Percentiles rank a stretch among this genome's conserved stretches.
These are phyloP conservation scores for Yarrowia alimentaria DNA, from an alignment of 805 yeast genomes.

Conservation along the genomic window DNA sequence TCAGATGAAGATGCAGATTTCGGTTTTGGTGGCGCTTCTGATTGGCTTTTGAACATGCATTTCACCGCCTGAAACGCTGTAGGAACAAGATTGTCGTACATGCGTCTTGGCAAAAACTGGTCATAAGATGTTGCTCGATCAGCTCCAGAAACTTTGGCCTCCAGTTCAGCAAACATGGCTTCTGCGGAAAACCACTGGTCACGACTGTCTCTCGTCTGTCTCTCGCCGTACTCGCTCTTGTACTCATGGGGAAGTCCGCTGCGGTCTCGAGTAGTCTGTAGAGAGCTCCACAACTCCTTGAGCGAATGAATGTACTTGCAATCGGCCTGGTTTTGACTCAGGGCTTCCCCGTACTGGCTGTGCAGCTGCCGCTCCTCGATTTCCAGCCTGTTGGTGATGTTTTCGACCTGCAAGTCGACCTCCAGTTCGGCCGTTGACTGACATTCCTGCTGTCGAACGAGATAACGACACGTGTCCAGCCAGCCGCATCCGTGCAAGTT, in stretches of 20 bases:
- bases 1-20: no score
- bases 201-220: neutral
- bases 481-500: conserved; percentile 84
- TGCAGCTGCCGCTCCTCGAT: no score
- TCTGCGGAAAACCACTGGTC: conserved; percentile 8
- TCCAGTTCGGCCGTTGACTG: conserved; percentile 11
- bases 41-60: conserved; percentile 16
- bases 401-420: conserved; percentile 19
- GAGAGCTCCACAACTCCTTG: conserved; percentile 7
- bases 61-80: conserved; percentile 4
- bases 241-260: conserved; percentile 1
- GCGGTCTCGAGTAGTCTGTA: neutral
- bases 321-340: neutral
- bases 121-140: neutral
- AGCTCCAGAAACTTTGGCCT: neutral
- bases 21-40: no score
- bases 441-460: neutral
- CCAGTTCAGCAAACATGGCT: conserved; percentile 6
- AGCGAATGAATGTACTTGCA: conserved; percentile 8
- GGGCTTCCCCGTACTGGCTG: no score
- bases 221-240: conserved; percentile 9
- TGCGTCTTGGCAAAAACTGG: neutral
- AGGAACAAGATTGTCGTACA: conserved; percentile 5
- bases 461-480: conserved; percentile 46
- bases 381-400: conserved; percentile 66